phyloP scores from a whole-genome alignment of 192 early-diverging fungal species.

The Umbelopsis vinacea region DNA sequence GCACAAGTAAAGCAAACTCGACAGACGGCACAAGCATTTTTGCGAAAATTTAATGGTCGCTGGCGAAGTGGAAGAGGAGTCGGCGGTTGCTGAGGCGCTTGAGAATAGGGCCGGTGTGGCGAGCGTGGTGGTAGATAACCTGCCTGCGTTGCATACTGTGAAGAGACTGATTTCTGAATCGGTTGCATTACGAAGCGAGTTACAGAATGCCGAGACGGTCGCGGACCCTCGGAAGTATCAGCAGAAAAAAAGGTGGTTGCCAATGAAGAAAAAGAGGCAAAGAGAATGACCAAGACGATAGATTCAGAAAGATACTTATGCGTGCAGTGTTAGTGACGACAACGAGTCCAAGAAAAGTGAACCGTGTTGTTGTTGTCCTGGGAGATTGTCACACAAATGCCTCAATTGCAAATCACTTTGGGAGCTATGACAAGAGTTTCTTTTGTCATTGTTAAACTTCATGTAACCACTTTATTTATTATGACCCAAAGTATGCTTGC shows the following conservation, averaged over 20 bases:
- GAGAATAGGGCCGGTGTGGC: slow-evolving; percentile 6
- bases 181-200: slow-evolving; percentile 13
- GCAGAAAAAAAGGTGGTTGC: not conserved
- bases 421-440: slow-evolving; percentile 1
- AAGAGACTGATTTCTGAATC: slow-evolving; percentile 11
- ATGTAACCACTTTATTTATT: slow-evolving; percentile 11
- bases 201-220: slow-evolving; percentile 20
- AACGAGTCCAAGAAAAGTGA: slow-evolving; percentile 20
- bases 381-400: slow-evolving; percentile 18
- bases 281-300: slow-evolving; percentile 11
- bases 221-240: slow-evolving; percentile 4
- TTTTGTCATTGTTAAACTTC: not conserved
- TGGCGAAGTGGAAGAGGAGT: slow-evolving; percentile 15
- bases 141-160: slow-evolving; percentile 17
- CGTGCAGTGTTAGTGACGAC: slow-evolving; percentile 9
- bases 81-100: not conserved
- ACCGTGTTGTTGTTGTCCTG: slow-evolving; percentile 24
- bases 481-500: slow-evolving; percentile 73
- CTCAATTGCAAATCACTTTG: not conserved
- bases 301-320: slow-evolving; percentile 12
- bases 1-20: slow-evolving; percentile 20
- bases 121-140: slow-evolving; percentile 20
- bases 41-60: slow-evolving; percentile 13
- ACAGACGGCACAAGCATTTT: slow-evolving; percentile 12
- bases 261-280: not conserved